phyloP scores from a whole-genome alignment of 2,329 filamentous ascomycete genomes.

The Diaporthe sp. region DNA sequence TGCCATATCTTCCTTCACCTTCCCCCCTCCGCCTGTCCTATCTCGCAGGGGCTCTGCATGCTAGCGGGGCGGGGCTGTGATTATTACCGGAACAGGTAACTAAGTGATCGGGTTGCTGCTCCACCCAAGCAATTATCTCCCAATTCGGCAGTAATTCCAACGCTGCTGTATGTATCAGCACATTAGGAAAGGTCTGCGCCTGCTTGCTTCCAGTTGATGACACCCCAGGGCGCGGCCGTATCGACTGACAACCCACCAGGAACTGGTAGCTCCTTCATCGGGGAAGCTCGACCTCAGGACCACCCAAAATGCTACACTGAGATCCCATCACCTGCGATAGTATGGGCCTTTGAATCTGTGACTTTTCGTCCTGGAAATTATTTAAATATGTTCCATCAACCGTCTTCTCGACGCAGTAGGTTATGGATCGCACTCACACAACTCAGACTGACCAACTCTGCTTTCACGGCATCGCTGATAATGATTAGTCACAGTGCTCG shows the following conservation, averaged over 20 bases:
- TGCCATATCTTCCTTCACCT: not conserved
- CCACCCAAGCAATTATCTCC: not conserved
- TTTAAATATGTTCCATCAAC: no score
- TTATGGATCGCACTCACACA: no score
- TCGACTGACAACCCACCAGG: not conserved
- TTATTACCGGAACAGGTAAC: not conserved
- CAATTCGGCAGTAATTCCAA: not conserved
- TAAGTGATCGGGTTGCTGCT: no score
- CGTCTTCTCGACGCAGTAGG: no score
- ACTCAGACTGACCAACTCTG: no score
- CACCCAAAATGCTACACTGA: not conserved
- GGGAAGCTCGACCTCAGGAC: not conserved
- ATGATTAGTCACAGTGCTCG: no score
- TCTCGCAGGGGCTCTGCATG: not conserved
- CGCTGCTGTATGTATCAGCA: not conserved
- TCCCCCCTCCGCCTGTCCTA: not conserved
- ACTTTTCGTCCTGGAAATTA: no score
- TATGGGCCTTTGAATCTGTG: no score
- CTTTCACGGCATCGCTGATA: no score
- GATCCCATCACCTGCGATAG: no score
- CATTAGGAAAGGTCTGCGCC: not conserved
- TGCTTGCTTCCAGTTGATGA: not conserved
- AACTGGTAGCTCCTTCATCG: not conserved
- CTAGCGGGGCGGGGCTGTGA: not conserved
- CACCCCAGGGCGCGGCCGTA: not conserved